Conservation (phyloP, 1,284 basidiomycete species). For the Kalmanozyma brasiliensis region DNA sequence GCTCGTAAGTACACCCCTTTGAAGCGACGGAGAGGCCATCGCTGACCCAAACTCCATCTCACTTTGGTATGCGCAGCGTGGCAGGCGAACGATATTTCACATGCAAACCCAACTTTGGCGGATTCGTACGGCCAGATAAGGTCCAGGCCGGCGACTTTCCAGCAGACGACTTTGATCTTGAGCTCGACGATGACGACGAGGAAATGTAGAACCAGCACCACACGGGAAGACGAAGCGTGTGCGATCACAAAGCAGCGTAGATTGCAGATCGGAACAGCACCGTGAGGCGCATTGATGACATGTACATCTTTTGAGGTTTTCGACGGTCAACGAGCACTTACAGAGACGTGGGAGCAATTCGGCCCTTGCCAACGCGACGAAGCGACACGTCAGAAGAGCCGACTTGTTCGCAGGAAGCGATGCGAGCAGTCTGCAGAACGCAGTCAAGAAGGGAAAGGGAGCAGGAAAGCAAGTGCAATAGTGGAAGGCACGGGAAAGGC, state of each 20-base stretch:
- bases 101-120: constrained; percentile 80
- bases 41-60: constrained; percentile 5
- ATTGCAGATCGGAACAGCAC: constrained; percentile 8
- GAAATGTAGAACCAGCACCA: constrained; percentile 25
- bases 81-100: constrained; percentile 86
- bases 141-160: constrained; percentile 87
- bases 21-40: not conserved
- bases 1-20: constrained; percentile 75
- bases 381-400: not conserved
- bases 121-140: constrained; percentile 86
- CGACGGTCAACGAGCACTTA: not conserved
- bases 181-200: constrained; percentile 41
- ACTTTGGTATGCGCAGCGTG: constrained; percentile 72
- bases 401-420: not conserved
- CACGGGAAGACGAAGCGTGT: too few relatives aligned
- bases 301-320: not conserved
- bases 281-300: not conserved
- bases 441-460: not conserved
- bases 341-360: not conserved
- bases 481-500: not conserved
- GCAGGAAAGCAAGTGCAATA: not conserved
- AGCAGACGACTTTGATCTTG: constrained; percentile 31
- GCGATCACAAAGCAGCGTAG: too few relatives aligned
- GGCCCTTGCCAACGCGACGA: not conserved
- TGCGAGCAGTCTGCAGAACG: not conserved